Conservation (phyloP, 768 basidiomycete species). For the Mycena haematopus region DNA sequence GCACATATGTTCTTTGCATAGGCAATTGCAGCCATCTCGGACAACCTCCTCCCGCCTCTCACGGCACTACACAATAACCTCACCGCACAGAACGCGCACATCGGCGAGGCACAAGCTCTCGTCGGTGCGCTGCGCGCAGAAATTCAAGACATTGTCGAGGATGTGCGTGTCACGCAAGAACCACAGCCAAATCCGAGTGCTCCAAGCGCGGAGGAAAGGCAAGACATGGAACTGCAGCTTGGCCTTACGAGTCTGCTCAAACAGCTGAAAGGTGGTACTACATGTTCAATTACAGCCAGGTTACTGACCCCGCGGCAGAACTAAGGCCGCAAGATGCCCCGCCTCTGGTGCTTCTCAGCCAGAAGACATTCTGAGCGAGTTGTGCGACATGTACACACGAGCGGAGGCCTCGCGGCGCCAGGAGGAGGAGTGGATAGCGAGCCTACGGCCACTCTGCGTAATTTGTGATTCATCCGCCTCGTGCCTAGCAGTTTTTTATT, state of each 20-base stretch:
- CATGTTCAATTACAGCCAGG: not conserved
- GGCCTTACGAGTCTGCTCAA: conserved; percentile 31
- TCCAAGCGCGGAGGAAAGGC: not conserved
- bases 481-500: not conserved
- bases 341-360: conserved; percentile 34
- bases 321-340: conserved; percentile 29
- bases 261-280: conserved; percentile 21
- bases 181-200: not conserved
- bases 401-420: conserved; percentile 15
- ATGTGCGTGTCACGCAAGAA: conserved; percentile 10
- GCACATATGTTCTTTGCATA: conserved; percentile 5
- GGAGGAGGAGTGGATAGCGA: conserved; percentile 29
- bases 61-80: conserved; percentile 33
- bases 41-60: conserved; percentile 34
- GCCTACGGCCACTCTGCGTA: conserved; percentile 28
- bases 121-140: conserved; percentile 44
- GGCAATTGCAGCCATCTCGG: conserved; percentile 32
- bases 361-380: conserved; percentile 34
- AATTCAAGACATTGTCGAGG: conserved; percentile 35
- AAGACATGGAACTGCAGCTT: conserved; percentile 28
- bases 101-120: conserved; percentile 39
- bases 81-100: conserved; percentile 22
- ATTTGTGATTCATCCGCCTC: conserved; percentile 21
- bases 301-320: conserved; percentile 16
- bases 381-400: conserved; percentile 15